Evolutionary conservation across 1,284 basidiomycete genomes (phyloP), one percentile per base, ranked within the genome.

Genomic region (Jaminaea rosea): DNA sequence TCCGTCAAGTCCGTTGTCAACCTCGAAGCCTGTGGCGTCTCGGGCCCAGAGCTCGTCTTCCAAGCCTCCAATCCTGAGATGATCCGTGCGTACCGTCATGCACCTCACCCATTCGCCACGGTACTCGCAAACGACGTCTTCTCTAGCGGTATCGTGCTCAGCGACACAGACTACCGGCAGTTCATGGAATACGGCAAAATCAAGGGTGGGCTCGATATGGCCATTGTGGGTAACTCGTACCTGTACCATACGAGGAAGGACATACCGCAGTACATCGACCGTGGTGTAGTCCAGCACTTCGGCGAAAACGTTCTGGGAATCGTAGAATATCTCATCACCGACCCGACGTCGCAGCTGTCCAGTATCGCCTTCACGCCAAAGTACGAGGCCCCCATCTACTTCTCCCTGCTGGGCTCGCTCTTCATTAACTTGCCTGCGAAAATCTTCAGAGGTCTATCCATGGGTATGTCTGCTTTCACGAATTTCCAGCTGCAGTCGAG

Each of bases 41-140:
- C 82, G 4, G 92, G 93, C 0, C 86, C 84, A 21, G 89, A 92
- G 65, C 78, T 97, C 7, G 80, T 97, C 11, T 98, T 98, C 79
- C 93, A 98, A 77, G 93, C 93, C 0, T 96, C 89, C 0, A 90
- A 87, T 11, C 82, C 86, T 58, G 83, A 91, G 58, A 94, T 98
- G 89, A 87, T 97, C 17, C 80, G 86, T 55, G 91, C 89, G 0
- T 96, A 93, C 69, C 82, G 85, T 0, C 80, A 84, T 61, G 87
- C 88, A 0, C 90, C 91, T 52, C 85, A 86, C 65, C 93, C 90
- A 0, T 88, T 86, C 52, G 94, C 90, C 1, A 92, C 89, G 0
- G 83, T 96, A 52, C 81, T 90, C 39, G 93, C 93, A 9, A 89
- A 88, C 46, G 94, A 98, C 57, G 82, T 98, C 26, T 98, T 98